Conservation (phyloP, 257 asterid species). For the Nicotiana benthamiana region DNA sequence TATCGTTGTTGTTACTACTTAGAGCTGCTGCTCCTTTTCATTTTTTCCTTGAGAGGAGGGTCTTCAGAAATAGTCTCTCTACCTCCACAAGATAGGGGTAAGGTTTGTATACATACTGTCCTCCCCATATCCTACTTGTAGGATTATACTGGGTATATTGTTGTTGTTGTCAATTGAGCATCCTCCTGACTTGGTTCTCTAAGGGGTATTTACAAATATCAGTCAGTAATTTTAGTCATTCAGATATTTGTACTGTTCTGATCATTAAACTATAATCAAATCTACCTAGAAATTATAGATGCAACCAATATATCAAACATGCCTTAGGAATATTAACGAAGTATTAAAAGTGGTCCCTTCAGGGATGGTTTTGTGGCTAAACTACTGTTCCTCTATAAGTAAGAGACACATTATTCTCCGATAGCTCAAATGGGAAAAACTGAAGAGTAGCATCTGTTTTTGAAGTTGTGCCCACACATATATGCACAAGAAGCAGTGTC, state of each 20-base stretch:
- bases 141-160: too few relatives aligned
- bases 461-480: neutral
- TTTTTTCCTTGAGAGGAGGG: too few relatives aligned
- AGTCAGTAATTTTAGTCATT: neutral
- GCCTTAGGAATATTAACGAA: neutral
- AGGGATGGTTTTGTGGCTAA: neutral
- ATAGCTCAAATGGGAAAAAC: neutral
- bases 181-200: neutral
- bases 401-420: neutral
- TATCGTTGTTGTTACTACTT: too few relatives aligned
- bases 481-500: neutral
- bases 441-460: neutral
- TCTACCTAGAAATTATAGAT: neutral
- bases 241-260: neutral
- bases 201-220: neutral
- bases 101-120: too few relatives aligned
- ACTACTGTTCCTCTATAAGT: neutral
- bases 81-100: too few relatives aligned
- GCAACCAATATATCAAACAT: neutral
- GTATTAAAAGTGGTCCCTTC: neutral
- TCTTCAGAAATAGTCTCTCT: too few relatives aligned
- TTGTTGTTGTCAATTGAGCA: neutral
- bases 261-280: neutral
- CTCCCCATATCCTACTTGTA: too few relatives aligned
- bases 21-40: too few relatives aligned